Evolutionary conservation across 2,329 filamentous ascomycete genomes (phyloP), one percentile per base, ranked within the genome.

Genomic region (Colletotrichum lupini): DNA sequence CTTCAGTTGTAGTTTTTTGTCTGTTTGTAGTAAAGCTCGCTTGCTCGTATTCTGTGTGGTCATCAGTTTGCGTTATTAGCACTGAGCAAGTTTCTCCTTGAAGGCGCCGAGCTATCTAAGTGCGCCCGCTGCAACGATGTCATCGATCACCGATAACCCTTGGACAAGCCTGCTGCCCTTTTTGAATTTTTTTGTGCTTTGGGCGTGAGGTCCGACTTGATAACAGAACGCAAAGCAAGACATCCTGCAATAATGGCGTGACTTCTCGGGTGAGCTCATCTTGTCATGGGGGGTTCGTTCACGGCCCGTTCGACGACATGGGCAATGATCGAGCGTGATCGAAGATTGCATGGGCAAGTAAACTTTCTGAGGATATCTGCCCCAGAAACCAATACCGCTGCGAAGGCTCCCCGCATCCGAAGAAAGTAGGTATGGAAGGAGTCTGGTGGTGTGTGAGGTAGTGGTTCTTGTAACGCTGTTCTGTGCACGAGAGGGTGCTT

Each of bases 401-500:
- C 24, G 24, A 37, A 42, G 28, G 52, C 65, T 62, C 65, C 65
- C 69, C 53, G 46, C 65, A 68, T n/a, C 22, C n/a, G 30, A 62
- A 30, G 58, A 63, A 65, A 55, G 16, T 42, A 59, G 59, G 63
- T 19, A 68, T 55, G 65, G 19, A 55, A 56, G 26, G 42, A 59
- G 46, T 52, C 30, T 42, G 12, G 26, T 37, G 68, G 59, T 46
- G 19, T 22, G 30, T 32, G 22, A 24, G 22, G 35, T 22, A 24
- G 32, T 28, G 58, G 30, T 22, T 42, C 57, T 32, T 14, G 32
- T 8, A 30, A 22, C 22, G 60, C 19, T 26, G 12, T 35, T 32
- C n/a, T 14, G 46, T 53, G 60, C 46, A 22, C 46, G 19, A 24
- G 37, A 42, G 59, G 57, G 28, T 65, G 46, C 37, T 62, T 37